Evolutionary conservation across 495 filamentous ascomycete genomes (phyloP).

Genomic region (Pyronema omphalodes): DNA sequence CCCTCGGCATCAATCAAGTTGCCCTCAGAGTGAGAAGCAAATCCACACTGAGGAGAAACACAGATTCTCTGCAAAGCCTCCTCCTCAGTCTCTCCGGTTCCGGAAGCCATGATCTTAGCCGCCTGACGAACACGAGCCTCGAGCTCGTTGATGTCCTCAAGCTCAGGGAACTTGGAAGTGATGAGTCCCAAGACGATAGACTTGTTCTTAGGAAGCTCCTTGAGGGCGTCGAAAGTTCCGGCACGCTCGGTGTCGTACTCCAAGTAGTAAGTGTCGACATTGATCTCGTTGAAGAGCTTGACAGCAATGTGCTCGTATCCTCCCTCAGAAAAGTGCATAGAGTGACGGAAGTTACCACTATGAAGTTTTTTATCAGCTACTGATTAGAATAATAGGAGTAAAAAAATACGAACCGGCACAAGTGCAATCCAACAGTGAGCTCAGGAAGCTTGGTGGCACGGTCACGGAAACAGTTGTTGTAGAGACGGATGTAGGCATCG

Average conservation of each 20-base stretch:
- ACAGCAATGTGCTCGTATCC: constrained; percentile 64
- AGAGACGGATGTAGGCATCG: constrained; percentile 54
- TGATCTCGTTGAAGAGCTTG: constrained; percentile 58
- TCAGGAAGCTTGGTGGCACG: constrained; percentile 34
- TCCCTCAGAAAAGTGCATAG: constrained; percentile 62
- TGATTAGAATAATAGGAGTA: neutral
- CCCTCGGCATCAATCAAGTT: constrained; percentile 46
- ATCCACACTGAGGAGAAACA: constrained; percentile 56
- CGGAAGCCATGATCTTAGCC: constrained; percentile 52
- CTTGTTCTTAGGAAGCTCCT: constrained; percentile 50
- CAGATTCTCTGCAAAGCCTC: constrained; percentile 49
- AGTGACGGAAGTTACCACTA: constrained; percentile 61
- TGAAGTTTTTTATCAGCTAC: neutral
- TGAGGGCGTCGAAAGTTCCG: constrained; percentile 63
- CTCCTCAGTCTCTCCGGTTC: constrained; percentile 40
- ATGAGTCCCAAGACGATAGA: constrained; percentile 61
- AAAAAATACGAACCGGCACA: constrained; percentile 30
- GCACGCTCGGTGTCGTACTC: constrained; percentile 64
- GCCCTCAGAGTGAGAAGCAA: constrained; percentile 51
- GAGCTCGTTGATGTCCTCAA: constrained; percentile 59
- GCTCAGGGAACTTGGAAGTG: constrained; percentile 50
- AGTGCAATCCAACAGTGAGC: constrained; percentile 57
- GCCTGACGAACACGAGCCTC: constrained; percentile 48
- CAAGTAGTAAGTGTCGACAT: constrained; percentile 64
- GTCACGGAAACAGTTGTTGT: constrained; percentile 52